Percentiles rank a stretch among this genome's conserved stretches.
phyloP scores from a whole-genome alignment of 495 filamentous ascomycete genomes.

The Trichocladium uniseriatum region DNA sequence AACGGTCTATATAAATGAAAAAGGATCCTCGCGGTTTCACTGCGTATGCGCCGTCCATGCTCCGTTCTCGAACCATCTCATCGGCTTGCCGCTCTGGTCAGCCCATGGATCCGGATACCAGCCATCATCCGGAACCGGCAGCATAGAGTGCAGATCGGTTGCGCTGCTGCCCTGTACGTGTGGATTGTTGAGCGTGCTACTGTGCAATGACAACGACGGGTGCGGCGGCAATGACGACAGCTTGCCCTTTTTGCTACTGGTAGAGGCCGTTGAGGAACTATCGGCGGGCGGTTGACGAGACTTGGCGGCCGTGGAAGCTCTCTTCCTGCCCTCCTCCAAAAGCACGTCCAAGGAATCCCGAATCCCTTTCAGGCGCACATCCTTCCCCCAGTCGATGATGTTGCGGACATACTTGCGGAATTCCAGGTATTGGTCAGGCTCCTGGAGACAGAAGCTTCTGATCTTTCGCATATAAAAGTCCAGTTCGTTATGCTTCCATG shows the following conservation, averaged over 20 bases:
- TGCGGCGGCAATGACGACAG: not conserved
- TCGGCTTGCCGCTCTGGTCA: too few relatives aligned
- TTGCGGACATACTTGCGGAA: constrained; percentile 21
- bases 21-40: too few relatives aligned
- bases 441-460: not conserved
- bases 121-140: not conserved
- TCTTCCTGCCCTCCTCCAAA: constrained; percentile 15
- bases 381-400: constrained; percentile 22
- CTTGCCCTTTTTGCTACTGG: constrained; percentile 3
- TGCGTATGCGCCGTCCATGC: too few relatives aligned
- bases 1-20: too few relatives aligned
- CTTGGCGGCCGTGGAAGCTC: constrained; percentile 16
- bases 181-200: too few relatives aligned
- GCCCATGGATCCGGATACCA: too few relatives aligned
- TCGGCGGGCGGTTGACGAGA: constrained; percentile 14
- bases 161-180: too few relatives aligned
- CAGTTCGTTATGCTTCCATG: not conserved
- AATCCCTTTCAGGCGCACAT: constrained; percentile 22
- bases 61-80: too few relatives aligned
- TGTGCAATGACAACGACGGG: too few relatives aligned
- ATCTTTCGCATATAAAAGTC: constrained; percentile 24
- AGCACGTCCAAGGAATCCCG: constrained; percentile 21
- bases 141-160: too few relatives aligned
- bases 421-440: constrained; percentile 21
- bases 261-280: not conserved